A percentile compares a stretch with the other conserved stretches of the same genome.
Evolutionary conservation across 805 yeast species (phyloP).

Genomic region (Ogataea henricii): DNA sequence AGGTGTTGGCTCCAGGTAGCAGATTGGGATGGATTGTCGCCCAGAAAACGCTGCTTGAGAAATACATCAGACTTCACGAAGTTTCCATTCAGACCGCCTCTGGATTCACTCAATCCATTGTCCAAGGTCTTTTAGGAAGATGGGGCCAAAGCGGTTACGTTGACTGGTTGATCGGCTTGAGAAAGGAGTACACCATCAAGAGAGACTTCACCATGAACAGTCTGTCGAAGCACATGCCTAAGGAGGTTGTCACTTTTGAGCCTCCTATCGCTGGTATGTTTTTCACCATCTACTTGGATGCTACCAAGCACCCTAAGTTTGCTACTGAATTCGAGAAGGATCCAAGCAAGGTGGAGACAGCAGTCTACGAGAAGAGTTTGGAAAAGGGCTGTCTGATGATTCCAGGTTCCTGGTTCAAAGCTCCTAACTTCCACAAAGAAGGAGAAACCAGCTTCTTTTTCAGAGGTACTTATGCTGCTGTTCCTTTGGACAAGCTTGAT

Average conservation of each 20-base stretch:
- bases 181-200: slow-evolving; percentile 81
- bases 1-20: slow-evolving; percentile 88
- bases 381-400: slow-evolving; percentile 67
- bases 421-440: slow-evolving; percentile 50
- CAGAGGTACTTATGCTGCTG: slow-evolving; percentile 90
- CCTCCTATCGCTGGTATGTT: slow-evolving; percentile 90
- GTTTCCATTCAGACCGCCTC: slow-evolving; percentile 78
- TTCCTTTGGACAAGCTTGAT: slow-evolving; percentile 63
- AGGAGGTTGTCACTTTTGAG: slow-evolving; percentile 40
- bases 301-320: slow-evolving; percentile 78
- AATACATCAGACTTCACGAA: slow-evolving; percentile 73
- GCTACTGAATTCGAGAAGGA: slow-evolving; percentile 55
- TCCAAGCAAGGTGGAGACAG: slow-evolving; percentile 63
- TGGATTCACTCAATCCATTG: slow-evolving; percentile 75
- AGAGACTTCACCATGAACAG: slow-evolving; percentile 87
- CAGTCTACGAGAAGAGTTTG: slow-evolving; percentile 62
- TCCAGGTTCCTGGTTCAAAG: slow-evolving; percentile 82
- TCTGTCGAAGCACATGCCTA: slow-evolving; percentile 59
- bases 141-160: slow-evolving; percentile 92
- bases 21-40: slow-evolving; percentile 91
- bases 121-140: slow-evolving; percentile 68
- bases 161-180: slow-evolving; percentile 83
- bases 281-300: slow-evolving; percentile 72
- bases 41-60: slow-evolving; percentile 61
- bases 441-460: slow-evolving; percentile 59